Conservation (phyloP, 495 filamentous ascomycete species). For the Aspergillus panamensis region DNA sequence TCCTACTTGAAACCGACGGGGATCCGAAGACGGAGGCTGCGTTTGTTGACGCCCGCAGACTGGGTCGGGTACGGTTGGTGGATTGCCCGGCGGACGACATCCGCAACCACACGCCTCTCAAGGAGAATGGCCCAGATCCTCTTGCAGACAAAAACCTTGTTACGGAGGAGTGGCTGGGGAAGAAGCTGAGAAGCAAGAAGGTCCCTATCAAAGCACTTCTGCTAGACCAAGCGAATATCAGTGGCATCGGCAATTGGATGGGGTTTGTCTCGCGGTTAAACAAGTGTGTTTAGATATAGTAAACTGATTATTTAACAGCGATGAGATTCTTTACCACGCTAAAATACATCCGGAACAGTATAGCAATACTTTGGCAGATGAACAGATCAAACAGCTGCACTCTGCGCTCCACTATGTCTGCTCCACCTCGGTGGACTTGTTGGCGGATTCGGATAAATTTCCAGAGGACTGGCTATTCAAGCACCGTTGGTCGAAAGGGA, state of each 20-base stretch:
- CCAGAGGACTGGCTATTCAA: constrained; percentile 91
- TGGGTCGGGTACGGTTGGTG: constrained; percentile 75
- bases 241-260: constrained; percentile 96
- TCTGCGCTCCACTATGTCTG: constrained; percentile 75
- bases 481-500: constrained; percentile 86
- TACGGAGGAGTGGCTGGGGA: constrained; percentile 63
- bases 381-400: constrained; percentile 68
- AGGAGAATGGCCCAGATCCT: constrained; percentile 91
- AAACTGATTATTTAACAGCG: constrained; percentile 42
- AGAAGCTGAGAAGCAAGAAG: constrained; percentile 67
- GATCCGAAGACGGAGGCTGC: constrained; percentile 65
- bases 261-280: constrained; percentile 46
- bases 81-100: constrained; percentile 75
- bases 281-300: not conserved
- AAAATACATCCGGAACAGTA: constrained; percentile 89
- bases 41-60: constrained; percentile 76
- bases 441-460: constrained; percentile 79
- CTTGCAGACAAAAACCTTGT: constrained; percentile 75
- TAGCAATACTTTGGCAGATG: constrained; percentile 72
- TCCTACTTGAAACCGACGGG: constrained; percentile 63
- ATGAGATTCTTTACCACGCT: constrained; percentile 87
- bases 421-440: constrained; percentile 67
- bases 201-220: constrained; percentile 85
- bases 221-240: constrained; percentile 84
- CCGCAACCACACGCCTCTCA: constrained; percentile 70